Evolutionary conservation across 2,329 filamentous ascomycete species (phyloP).

Genomic region (Fusarium continuum): DNA sequence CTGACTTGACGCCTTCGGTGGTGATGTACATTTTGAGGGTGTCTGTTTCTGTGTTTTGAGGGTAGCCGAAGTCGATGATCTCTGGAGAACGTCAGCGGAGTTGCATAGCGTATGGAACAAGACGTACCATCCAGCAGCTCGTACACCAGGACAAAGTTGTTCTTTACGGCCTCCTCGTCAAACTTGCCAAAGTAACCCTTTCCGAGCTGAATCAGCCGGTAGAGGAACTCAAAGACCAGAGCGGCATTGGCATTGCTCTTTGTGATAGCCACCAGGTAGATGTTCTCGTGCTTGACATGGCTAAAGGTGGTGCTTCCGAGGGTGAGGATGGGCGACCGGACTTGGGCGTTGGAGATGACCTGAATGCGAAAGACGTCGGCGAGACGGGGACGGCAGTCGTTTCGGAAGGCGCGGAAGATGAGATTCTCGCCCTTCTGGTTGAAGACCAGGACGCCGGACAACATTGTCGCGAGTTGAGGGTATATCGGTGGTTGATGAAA

Average conservation of each 20-base stretch:
- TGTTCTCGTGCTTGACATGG: conserved; percentile 99
- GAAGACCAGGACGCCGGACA: conserved; percentile 97
- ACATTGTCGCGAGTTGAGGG: conserved; percentile 68
- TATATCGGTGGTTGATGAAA: conserved; percentile 11
- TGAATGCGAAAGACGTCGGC: conserved; percentile 99
- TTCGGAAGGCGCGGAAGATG: conserved; percentile 98
- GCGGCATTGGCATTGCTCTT: conserved; percentile 99
- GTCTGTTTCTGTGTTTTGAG: conserved; percentile 98
- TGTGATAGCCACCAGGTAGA: conserved; percentile 95
- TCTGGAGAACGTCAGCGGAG: conserved; percentile 60
- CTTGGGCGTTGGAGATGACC: conserved; percentile 97
- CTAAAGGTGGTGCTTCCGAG: conserved; percentile 98
- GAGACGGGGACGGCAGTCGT: conserved; percentile 95
- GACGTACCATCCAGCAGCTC: conserved; percentile 88
- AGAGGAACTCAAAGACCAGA: conserved; percentile 97
- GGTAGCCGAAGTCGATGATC: conserved; percentile 98
- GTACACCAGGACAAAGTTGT: conserved; percentile 99
- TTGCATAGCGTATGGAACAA: too few relatives aligned
- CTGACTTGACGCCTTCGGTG: conserved; percentile 96
- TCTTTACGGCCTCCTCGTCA: conserved; percentile 99
- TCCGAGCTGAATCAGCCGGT: conserved; percentile 87
- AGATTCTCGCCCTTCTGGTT: conserved; percentile 99
- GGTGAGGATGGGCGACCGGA: conserved; percentile 96
- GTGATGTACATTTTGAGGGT: conserved; percentile 99
- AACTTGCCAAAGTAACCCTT: conserved; percentile 99